A percentile compares a stretch with the other conserved stretches of the same genome.
Conservation (phyloP, 208 protist species). For the Wallacemonas rigidus region DNA sequence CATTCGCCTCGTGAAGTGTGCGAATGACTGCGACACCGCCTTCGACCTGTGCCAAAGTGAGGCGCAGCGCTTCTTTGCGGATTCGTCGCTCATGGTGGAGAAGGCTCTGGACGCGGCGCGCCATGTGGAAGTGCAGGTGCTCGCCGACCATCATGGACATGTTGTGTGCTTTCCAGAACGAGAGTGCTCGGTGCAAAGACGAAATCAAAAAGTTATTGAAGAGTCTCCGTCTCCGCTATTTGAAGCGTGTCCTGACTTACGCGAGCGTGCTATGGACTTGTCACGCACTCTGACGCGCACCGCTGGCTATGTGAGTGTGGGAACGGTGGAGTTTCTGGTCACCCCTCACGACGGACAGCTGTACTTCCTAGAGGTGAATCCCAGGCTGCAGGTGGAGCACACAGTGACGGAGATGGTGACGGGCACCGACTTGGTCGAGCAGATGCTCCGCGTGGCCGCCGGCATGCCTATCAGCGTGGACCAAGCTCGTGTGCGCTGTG, state of each 20-base stretch:
- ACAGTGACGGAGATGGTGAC: constrained; percentile 96
- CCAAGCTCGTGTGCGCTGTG: constrained; percentile 51
- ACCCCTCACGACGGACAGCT: constrained; percentile 85
- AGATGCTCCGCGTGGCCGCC: constrained; percentile 87
- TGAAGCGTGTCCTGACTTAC: constrained; percentile 6
- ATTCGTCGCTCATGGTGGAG: constrained; percentile 94
- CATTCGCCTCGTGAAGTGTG: constrained; percentile 86
- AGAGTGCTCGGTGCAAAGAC: constrained; percentile 96
- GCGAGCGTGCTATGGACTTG: constrained; percentile 20
- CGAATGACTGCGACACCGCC: constrained; percentile 93
- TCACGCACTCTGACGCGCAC: constrained; percentile 70
- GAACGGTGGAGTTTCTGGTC: constrained; percentile 98
- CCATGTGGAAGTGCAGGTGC: constrained; percentile 95
- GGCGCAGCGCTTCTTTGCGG: constrained; percentile 90
- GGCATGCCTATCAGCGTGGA: constrained; percentile 77
- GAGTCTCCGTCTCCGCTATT: constrained; percentile 86
- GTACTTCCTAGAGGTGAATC: constrained; percentile 99
- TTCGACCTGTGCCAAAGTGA: constrained; percentile 94
- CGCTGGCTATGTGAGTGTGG: constrained; percentile 93
- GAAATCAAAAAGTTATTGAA: constrained; percentile 96
- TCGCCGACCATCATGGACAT: constrained; percentile 92
- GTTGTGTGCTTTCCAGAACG: constrained; percentile 94
- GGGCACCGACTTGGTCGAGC: constrained; percentile 94
- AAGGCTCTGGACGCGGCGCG: constrained; percentile 90
- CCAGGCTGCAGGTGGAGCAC: constrained; percentile 96